Evolutionary conservation across 1,284 basidiomycete species (phyloP), one percentile per base, ranked within the genome.

Genomic region (Anthracocystis walkeri): DNA sequence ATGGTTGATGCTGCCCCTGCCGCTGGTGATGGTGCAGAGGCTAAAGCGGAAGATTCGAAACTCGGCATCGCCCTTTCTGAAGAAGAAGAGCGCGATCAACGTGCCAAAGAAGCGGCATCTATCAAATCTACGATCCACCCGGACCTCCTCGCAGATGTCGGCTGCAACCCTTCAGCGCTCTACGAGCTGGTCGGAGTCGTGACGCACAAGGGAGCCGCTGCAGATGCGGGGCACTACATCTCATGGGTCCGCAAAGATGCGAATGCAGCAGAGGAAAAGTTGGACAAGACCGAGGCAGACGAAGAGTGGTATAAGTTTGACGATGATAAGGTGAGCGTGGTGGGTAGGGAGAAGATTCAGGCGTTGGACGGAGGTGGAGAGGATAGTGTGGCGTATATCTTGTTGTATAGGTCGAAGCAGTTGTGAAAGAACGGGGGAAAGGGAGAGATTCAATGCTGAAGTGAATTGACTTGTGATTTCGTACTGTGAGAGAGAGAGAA

Each of bases 121-220:
- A 52, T 81, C 27, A 45, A 57, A 2, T 87, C 85, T 27, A 87
- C 93, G 11, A 87, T 94, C 7, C 88, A 91, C 79, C 87, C 90
- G 0, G 89, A 89, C 53, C 71, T 94, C 61, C 90, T 88, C 80
- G 86, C 84, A 2, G 93, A 95, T 82, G 84, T 89, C 14, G 94
- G 93, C 0, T 88, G 89, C 69, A 93, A 91, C 83, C 86, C 88
- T 29, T 91, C 89, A 16, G 93, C 91, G 12, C 80, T 95, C 78
- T 96, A 95, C 84, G 93, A 95, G 63, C 89, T 95, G 40, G 90
- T 93, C 61, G 92, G 93, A 90, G 93, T 99, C 82, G 91, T 99
- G 16, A 97, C 95, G 27, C 96, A 98, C 89, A 99, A 99, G 85
- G 97, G 97, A 18, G 91, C 94, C 0, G 92, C 92, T 0, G 95